phyloP scores from a whole-genome alignment of 1,284 basidiomycete genomes.

The Leccinum griseonigrum region DNA sequence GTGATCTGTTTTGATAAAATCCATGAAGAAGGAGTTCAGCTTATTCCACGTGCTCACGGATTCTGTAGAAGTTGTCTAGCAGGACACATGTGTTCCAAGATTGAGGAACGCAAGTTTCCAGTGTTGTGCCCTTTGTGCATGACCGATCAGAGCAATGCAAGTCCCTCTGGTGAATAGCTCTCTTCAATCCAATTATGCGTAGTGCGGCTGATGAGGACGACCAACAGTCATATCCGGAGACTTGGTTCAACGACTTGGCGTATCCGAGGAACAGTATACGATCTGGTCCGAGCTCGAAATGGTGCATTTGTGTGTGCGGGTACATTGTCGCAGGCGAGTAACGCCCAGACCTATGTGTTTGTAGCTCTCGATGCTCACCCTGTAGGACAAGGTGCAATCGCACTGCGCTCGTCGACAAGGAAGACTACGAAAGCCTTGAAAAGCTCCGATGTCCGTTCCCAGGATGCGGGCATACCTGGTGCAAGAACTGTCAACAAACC shows the following conservation, averaged over 20 bases:
- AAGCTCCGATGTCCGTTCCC: constrained; percentile 44
- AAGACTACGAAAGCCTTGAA: constrained; percentile 42
- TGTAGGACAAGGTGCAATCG: constrained; percentile 41
- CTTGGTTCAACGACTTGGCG: constrained; percentile 43
- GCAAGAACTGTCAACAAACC: constrained; percentile 50
- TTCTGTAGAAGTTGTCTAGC: constrained; percentile 45
- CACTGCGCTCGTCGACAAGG: constrained; percentile 46
- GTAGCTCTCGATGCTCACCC: constrained; percentile 1
- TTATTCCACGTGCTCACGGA: constrained; percentile 25
- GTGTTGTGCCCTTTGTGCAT: constrained; percentile 59
- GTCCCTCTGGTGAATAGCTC: constrained; percentile 38
- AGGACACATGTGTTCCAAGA: constrained; percentile 44
- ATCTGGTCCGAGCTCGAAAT: constrained; percentile 54
- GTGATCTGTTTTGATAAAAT: constrained; percentile 54
- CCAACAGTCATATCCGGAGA: constrained; percentile 40
- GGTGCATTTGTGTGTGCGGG: constrained; percentile 45
- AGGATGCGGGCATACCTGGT: constrained; percentile 49
- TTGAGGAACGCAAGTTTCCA: constrained; percentile 53
- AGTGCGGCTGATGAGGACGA: background rate
- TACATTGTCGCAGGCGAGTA: constrained; percentile 36
- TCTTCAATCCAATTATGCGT: background rate
- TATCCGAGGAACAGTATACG: constrained; percentile 45
- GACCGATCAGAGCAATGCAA: constrained; percentile 29
- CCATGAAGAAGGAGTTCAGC: constrained; percentile 33
- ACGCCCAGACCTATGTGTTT: background rate